These are phyloP conservation scores for Salix caprea DNA, from an alignment of 345 rosid genomes.

Conservation along the genomic window DNA sequence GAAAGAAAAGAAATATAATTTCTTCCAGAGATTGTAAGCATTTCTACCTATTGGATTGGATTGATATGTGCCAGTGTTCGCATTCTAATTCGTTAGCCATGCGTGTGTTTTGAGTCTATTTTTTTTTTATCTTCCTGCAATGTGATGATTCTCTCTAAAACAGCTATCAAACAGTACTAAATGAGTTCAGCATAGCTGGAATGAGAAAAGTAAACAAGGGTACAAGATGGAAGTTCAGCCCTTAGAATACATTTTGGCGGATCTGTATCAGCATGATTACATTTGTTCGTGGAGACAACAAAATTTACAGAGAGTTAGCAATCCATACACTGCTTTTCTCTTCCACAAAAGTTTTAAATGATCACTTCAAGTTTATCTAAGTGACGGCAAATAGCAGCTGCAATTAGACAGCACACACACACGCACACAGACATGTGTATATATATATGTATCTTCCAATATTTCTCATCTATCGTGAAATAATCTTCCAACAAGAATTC, in stretches of 20 bases:
- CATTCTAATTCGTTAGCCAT: background rate
- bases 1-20: background rate
- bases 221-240: background rate
- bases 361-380: background rate
- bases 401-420: background rate
- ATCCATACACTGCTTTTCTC: background rate
- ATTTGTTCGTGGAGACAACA: background rate
- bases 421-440: no score
- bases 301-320: background rate
- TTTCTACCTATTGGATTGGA: background rate
- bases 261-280: background rate
- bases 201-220: background rate
- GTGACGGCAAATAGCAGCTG: background rate
- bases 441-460: no score
- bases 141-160: background rate
- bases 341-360: background rate
- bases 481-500: background rate
- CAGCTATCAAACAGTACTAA: background rate
- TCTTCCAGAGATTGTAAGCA: conserved; percentile 2
- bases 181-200: background rate
- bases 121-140: background rate
- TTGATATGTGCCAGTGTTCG: background rate
- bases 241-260: background rate
- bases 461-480: background rate
- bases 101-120: background rate